Base-by-base conservation (phyloP, 306 rosid species). In the Cyclanthera cordifolia region DNA sequence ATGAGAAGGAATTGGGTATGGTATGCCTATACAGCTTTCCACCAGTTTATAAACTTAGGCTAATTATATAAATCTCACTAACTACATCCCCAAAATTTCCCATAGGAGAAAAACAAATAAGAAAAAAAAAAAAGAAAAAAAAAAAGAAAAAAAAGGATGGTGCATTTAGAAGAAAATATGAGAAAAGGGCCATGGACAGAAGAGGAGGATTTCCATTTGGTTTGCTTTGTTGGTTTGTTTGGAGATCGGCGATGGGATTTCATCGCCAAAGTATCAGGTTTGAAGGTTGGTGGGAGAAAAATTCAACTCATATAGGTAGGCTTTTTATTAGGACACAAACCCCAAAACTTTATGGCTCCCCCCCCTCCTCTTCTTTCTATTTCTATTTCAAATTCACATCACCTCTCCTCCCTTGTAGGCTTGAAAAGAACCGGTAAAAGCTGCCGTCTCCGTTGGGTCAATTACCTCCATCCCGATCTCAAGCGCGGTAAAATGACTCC, bases 221-320 rank as follows among this genome's bases (percentile, higher is more conserved):
- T 82, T 21, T 78, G 85, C 74, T 88, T 82, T 80, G 99, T 94
- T 48, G 85, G 95, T 28, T 56, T 94, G 70, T 88, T 90, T 58
- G 99, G 99, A 55, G 99, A 88, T 79, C 86, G 99, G 43, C 88
- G 90, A 74, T 94, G 99, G 99, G 99, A 94, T 72, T 86, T 82
- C 79, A 82, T 90, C 45, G 96, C 99, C 10, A 85, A 86, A 78
- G 97, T 94, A 51, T 94, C 99, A 94, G 99, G 99, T 94, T 94
- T 94, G 99, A 88, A 84, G 99, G 99, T 88, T 88, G 99, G 99
- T 16, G 99, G 99, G 99, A 81, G 97, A 86, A 78, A 83, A 71
- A 37, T 7, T 37, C 59, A 52, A 73, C 8, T 79, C 65, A 72
- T 88, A 86, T 88, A 90, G 91, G 88, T 79, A 87, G 72, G 95